Evolutionary conservation across 139 green algal genomes (phyloP).

Genomic region (Volvox reticuliferus): DNA sequence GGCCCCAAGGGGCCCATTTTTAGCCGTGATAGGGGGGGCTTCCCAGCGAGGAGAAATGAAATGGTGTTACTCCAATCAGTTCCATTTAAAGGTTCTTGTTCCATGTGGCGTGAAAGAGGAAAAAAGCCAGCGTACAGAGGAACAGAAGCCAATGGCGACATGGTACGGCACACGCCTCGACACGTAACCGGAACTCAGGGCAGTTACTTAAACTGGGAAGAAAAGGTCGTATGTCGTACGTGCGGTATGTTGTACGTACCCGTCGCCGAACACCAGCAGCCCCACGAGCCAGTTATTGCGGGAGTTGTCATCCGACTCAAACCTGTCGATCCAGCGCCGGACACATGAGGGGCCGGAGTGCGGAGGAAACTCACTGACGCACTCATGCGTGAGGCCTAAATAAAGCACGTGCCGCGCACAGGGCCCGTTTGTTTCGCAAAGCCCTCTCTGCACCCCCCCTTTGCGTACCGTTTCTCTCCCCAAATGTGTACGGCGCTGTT

Average conservation of each 20-base stretch:
- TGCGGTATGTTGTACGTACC: conserved; percentile 40
- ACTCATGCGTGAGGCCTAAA: no score
- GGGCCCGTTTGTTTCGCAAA: no score
- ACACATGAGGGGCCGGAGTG: no score
- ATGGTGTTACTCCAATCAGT: no score
- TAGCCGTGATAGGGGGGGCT: no score
- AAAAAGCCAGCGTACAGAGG: neutral
- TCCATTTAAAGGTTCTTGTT: neutral
- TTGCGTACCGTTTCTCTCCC: conserved; percentile 61
- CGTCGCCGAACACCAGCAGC: conserved; percentile 82
- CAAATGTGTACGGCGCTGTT: conserved; percentile 85
- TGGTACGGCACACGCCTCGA: no score
- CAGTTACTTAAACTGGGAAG: no score
- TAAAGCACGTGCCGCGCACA: no score
- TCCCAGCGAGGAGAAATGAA: no score
- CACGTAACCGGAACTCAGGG: neutral
- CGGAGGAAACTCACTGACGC: no score
- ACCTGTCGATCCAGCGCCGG: neutral
- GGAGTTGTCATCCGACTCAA: conserved; percentile 45
- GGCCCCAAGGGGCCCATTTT: no score
- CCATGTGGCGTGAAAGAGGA: neutral
- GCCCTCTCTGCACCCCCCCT: neutral
- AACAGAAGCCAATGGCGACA: neutral
- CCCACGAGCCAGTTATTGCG: conserved; percentile 53
- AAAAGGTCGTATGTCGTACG: no score